A percentile compares a stretch with the other conserved stretches of the same genome.
Conservation (phyloP, 2,329 filamentous ascomycete genomes). For the Aspergillus tanneri region DNA sequence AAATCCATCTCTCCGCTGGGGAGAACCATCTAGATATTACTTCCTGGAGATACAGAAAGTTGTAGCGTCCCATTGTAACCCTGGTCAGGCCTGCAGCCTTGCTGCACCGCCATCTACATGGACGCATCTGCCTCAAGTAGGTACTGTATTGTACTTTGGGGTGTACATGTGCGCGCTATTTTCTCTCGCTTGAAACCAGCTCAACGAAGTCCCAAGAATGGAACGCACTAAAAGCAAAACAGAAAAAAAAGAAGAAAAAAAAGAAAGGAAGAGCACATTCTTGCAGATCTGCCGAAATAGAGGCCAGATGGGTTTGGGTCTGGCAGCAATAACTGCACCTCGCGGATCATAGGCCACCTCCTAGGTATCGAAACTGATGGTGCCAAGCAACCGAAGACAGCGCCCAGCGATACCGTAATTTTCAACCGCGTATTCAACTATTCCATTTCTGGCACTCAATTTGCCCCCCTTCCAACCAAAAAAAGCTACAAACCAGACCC, state of each 20-base stretch:
- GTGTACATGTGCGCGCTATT: background rate
- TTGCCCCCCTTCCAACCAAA: constrained; percentile 16
- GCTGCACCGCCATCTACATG: constrained; percentile 11
- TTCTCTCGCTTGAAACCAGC: too few species aligned
- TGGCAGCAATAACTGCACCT: background rate
- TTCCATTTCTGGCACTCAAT: constrained; percentile 13
- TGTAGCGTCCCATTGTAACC: constrained; percentile 16
- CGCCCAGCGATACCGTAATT: constrained; percentile 18
- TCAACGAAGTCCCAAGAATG: too few species aligned
- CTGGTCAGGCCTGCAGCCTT: constrained; percentile 18
- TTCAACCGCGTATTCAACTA: constrained; percentile 12
- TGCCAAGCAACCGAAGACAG: constrained; percentile 1
- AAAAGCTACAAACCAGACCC: constrained; percentile 6
- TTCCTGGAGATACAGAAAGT: background rate
- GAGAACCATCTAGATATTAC: too few species aligned
- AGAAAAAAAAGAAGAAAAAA: constrained; percentile 1
- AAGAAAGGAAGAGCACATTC: constrained; percentile 1
- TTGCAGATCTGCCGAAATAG: background rate
- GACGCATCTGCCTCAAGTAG: constrained; percentile 4
- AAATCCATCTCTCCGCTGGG: too few species aligned
- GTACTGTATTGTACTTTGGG: background rate
- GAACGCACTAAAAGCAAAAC: background rate
- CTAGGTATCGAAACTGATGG: constrained; percentile 10
- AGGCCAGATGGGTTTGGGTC: background rate
- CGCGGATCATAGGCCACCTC: too few species aligned